Conservation (phyloP, 2,329 filamentous ascomycete species). For the Colletotrichum cereale region DNA sequence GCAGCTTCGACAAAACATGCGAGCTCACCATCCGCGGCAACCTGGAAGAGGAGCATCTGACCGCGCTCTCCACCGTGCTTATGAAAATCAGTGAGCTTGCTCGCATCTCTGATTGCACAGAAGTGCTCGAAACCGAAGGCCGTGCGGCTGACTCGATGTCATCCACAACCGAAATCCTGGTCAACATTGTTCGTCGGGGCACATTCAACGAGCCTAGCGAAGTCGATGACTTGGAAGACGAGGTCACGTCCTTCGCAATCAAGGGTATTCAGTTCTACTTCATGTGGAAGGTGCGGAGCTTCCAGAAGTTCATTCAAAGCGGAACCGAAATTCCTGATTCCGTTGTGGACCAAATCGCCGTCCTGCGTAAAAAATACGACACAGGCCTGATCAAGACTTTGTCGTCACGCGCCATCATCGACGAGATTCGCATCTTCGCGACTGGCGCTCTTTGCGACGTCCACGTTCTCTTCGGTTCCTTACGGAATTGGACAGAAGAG, state of each 20-base stretch:
- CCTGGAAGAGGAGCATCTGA: conserved; percentile 73
- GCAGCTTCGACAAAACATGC: conserved; percentile 76
- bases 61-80: conserved; percentile 79
- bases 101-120: conserved; percentile 81
- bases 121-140: conserved; percentile 76
- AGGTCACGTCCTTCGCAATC: conserved; percentile 81
- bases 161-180: conserved; percentile 75
- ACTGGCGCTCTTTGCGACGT: conserved; percentile 85
- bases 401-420: conserved; percentile 76
- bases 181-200: conserved; percentile 80
- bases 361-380: conserved; percentile 68
- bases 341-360: conserved; percentile 71
- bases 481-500: conserved; percentile 68
- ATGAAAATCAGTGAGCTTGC: conserved; percentile 85
- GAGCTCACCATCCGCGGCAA: conserved; percentile 80
- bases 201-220: conserved; percentile 76
- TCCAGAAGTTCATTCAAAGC: conserved; percentile 67
- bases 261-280: conserved; percentile 88
- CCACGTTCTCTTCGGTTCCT: conserved; percentile 81
- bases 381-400: conserved; percentile 76
- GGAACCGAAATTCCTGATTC: conserved; percentile 67
- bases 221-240: conserved; percentile 83
- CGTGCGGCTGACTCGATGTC: conserved; percentile 61
- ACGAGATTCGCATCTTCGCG: conserved; percentile 82
- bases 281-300: conserved; percentile 85